Base-by-base conservation (phyloP, 176 grass and related monocot genomes). In the Musa troglodytarum region DNA sequence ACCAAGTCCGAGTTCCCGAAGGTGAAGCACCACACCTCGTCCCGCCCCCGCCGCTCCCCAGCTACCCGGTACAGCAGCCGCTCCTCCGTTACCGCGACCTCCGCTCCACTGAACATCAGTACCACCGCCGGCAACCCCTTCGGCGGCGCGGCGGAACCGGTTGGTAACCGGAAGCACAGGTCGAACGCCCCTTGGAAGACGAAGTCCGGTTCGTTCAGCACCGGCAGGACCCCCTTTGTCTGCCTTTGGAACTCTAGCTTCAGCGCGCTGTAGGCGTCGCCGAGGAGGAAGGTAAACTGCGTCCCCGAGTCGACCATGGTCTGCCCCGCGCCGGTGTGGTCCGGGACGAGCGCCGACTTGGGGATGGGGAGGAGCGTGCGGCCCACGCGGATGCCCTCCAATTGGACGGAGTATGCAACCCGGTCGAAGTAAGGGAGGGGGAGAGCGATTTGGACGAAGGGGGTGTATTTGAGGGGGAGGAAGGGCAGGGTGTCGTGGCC, bases 261-360 rank as follows among this genome's bases (percentile, higher is more conserved):
- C 17, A 98, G 64, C 0, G 81, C 82, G 52, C 80, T 15, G 86
- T 98, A 98, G 1, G 94, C 90, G 54, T 83, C 90, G 0, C 90
- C 86, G 17, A 98, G 85, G 22, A 98, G 94, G 82, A 98, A 98
- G 43, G 88, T 98, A 88, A 98, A 98, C 86, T 91, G 94, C 16
- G 94, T 98, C 53, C 90, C 94, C 9, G 94, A 98, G 53, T 98
- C 94, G 68, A 98, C 90, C 94, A 98, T 93, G 29, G 94, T 98
- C 73, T 98, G 94, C 50, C 94, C 94, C 1, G 90, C 94, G 3
- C 94, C 94, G 21, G 94, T 98, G 81, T 93, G 94, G 80, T 98
- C 94, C 19, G 94, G 94, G 63, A 79, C 77, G 29, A 98, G 84
- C 50, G 84, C 79, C 13, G 94, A 88, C 50, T 80, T 73, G 2